Conservation (phyloP, 305 asterid genomes). For the Fraxinus xanthoxyloides region DNA sequence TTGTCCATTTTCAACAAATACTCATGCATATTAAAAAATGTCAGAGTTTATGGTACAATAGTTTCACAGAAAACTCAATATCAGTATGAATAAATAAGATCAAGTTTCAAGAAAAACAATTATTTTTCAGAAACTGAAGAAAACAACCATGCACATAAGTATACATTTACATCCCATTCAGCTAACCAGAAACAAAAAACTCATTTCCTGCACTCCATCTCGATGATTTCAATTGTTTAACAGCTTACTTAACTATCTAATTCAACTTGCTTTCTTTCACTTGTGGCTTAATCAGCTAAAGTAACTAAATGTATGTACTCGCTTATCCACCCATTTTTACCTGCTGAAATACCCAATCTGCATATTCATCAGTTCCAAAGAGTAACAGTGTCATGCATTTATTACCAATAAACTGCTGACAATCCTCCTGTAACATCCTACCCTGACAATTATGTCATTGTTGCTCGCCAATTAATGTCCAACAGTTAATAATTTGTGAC, state of each 20-base stretch:
- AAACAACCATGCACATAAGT: background rate
- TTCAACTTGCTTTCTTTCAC: background rate
- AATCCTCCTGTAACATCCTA: conserved; percentile 4
- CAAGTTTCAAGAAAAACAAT: background rate
- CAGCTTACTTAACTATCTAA: background rate
- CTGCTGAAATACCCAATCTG: background rate
- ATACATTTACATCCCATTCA: background rate
- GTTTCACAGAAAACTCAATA: background rate
- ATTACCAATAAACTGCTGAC: background rate
- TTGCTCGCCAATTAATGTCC: background rate
- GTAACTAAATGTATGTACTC: background rate
- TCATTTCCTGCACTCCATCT: background rate
- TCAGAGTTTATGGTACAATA: background rate
- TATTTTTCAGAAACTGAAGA: background rate
- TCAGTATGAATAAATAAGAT: background rate
- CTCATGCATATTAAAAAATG: background rate
- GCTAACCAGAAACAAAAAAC: conserved; percentile 5
- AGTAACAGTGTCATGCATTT: background rate
- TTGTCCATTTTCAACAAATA: conserved; percentile 4
- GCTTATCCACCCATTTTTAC: background rate
- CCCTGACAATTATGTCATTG: background rate
- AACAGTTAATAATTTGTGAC: background rate
- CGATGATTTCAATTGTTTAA: background rate
- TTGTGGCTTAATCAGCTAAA: background rate
- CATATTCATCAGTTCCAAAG: background rate